These are phyloP conservation scores for Dactylellina leptospora DNA, from an alignment of 2,329 filamentous ascomycete genomes.

Conservation along the genomic window DNA sequence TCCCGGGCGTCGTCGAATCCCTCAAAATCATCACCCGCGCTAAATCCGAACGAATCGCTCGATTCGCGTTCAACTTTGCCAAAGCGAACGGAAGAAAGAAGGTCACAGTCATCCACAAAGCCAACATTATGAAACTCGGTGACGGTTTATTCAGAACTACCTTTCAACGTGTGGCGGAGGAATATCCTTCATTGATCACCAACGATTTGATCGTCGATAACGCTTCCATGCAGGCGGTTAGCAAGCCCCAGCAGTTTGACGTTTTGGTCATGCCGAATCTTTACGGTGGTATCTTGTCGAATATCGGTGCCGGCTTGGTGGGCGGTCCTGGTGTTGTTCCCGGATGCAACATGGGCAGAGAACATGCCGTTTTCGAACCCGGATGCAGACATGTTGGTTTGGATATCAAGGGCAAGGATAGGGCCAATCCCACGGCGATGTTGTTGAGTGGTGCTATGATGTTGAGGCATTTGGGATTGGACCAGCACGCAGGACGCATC, in stretches of 20 bases:
- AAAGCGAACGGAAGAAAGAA: conserved; percentile 99
- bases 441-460: conserved; percentile 97
- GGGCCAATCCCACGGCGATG: conserved; percentile 97
- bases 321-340: conserved; percentile 96
- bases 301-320: conserved; percentile 96
- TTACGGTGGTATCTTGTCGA: conserved; percentile 98
- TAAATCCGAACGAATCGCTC: conserved; percentile 98
- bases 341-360: conserved; percentile 99
- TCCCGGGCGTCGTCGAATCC: conserved; percentile 94
- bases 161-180: conserved; percentile 90
- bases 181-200: conserved; percentile 93
- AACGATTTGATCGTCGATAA: conserved; percentile 99
- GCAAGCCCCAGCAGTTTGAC: conserved; percentile 95
- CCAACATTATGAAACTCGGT: conserved; percentile 99
- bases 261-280: conserved; percentile 99
- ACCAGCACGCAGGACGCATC: conserved; percentile 91
- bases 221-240: conserved; percentile 98
- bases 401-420: conserved; percentile 99
- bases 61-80: conserved; percentile 97
- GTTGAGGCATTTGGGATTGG: conserved; percentile 92
- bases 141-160: conserved; percentile 99
- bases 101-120: conserved; percentile 99
- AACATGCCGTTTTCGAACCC: conserved; percentile 97
- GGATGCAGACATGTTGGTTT: conserved; percentile 99
- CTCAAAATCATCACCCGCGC: conserved; percentile 99